phyloP scores from a whole-genome alignment of 202 grass and related monocot species.

The Eragrostis tef region DNA sequence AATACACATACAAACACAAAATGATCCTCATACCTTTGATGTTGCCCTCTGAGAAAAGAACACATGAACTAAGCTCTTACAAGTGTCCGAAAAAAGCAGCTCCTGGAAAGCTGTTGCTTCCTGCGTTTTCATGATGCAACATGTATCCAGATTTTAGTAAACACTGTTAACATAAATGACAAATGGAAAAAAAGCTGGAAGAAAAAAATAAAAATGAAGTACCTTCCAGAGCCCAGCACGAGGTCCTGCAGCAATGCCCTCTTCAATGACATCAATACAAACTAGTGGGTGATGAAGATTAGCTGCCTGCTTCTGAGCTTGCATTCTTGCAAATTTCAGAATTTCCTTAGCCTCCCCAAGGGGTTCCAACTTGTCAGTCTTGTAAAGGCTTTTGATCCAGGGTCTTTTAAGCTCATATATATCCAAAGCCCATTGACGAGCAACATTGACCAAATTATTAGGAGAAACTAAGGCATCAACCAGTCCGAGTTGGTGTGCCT shows the following conservation, averaged over 20 bases:
- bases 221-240: constrained; percentile 86
- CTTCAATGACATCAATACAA: constrained; percentile 91
- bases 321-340: constrained; percentile 79
- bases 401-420: constrained; percentile 69
- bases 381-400: constrained; percentile 85
- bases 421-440: constrained; percentile 77
- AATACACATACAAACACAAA: background rate
- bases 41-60: constrained; percentile 84
- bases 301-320: constrained; percentile 70
- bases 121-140: constrained; percentile 59
- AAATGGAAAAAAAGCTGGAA: constrained; percentile 17
- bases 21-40: constrained; percentile 60
- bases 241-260: constrained; percentile 74
- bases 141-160: constrained; percentile 35
- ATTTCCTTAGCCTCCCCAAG: constrained; percentile 79
- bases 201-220: constrained; percentile 9
- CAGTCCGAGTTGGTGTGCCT: constrained; percentile 71
- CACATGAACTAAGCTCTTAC: constrained; percentile 82
- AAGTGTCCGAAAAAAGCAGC: constrained; percentile 77
- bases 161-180: background rate
- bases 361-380: constrained; percentile 72
- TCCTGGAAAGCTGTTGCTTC: constrained; percentile 72
- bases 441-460: constrained; percentile 70
- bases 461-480: constrained; percentile 79
- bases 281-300: constrained; percentile 72